Percentiles rank a stretch among this genome's conserved stretches.
Conservation (phyloP, 2,329 filamentous ascomycete species). For the Talaromyces pinophilus region DNA sequence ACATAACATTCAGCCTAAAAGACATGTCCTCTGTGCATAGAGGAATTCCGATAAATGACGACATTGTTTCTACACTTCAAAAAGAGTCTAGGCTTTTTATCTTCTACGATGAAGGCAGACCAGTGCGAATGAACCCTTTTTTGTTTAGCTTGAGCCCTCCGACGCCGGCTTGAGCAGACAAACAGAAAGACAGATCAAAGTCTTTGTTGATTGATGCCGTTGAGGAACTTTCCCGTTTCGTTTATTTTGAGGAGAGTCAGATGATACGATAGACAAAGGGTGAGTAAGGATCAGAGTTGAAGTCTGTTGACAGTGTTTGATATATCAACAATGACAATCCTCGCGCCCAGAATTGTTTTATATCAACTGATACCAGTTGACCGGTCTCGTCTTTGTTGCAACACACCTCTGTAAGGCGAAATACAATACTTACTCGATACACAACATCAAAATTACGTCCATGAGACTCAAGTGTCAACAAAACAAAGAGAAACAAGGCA, state of each 20-base stretch:
- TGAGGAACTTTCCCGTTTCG: not conserved
- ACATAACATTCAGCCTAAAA: not conserved
- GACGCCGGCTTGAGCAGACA: not conserved
- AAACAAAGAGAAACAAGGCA: not conserved
- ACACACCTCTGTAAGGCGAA: not conserved
- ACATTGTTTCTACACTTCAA: not conserved
- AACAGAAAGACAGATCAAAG: not conserved
- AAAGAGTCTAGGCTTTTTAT: not conserved
- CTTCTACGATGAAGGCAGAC: not conserved
- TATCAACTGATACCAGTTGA: not conserved
- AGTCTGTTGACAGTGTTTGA: not conserved
- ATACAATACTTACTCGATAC: conserved; percentile 16
- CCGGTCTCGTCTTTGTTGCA: not conserved
- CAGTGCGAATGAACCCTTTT: not conserved
- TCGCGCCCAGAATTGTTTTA: no score
- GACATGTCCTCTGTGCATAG: not conserved
- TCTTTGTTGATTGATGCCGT: not conserved
- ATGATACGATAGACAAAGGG: not conserved
- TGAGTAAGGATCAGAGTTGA: not conserved
- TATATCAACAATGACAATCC: not conserved
- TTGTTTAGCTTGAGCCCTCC: not conserved
- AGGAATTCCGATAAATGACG: not conserved
- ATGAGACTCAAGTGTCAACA: not conserved
- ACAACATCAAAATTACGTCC: not conserved
- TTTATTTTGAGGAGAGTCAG: not conserved